Evolutionary conservation across 2,329 filamentous ascomycete genomes (phyloP).

Genomic region (Colletotrichum agaves): DNA sequence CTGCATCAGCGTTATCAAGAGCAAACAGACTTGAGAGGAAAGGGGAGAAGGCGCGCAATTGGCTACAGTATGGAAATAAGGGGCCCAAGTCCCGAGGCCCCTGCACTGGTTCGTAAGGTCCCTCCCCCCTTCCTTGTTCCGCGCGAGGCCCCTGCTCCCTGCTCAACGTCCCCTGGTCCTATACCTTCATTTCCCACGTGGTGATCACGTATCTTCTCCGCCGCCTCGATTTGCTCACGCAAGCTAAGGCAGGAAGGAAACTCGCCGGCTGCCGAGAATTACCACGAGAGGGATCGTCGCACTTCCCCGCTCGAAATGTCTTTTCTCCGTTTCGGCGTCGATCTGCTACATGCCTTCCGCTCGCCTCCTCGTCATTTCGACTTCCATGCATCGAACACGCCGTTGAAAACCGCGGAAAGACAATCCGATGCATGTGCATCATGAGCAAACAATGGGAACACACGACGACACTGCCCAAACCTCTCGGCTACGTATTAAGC

Average conservation of each 20-base stretch:
- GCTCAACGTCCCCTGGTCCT: not conserved
- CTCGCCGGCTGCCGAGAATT: not conserved
- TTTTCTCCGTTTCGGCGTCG: not conserved
- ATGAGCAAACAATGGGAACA: not conserved
- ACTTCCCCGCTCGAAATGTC: not conserved
- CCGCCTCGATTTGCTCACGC: not conserved
- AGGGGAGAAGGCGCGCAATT: not conserved
- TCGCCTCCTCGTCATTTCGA: not conserved
- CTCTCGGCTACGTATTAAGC: not conserved
- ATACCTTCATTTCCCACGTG: conserved; percentile 15
- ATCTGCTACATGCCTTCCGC: not conserved
- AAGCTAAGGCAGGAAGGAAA: not conserved
- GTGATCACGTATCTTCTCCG: conserved; percentile 11
- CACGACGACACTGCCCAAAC: not conserved
- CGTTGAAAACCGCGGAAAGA: not conserved
- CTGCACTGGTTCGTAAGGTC: conserved; percentile 11
- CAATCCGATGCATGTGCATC: not conserved
- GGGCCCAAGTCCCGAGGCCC: conserved; percentile 14
- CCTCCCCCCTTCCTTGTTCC: no score
- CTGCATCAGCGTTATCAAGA: not conserved
- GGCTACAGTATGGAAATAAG: not conserved
- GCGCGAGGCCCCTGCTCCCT: not conserved
- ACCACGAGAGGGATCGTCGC: conserved; percentile 5
- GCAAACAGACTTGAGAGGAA: not conserved
- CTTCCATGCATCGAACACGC: not conserved